phyloP scores from a whole-genome alignment of 2,329 filamentous ascomycete genomes.

The Capronia americana region DNA sequence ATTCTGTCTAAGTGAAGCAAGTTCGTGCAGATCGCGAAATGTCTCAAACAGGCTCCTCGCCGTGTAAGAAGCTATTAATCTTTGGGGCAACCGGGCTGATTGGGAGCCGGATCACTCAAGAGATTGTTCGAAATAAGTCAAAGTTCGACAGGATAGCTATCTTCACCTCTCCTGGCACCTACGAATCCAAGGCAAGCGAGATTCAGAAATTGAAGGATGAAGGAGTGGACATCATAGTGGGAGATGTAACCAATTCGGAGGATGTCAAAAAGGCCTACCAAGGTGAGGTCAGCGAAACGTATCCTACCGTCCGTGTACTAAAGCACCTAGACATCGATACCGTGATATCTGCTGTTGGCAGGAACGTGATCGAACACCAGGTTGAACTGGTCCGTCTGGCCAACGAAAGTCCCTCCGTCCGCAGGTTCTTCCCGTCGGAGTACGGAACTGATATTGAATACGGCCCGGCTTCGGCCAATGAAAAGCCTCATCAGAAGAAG shows the following conservation, averaged over 20 bases:
- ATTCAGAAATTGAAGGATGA: constrained; percentile 55
- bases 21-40: neutral
- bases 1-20: neutral
- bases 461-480: constrained; percentile 59
- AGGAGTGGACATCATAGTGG: constrained; percentile 62
- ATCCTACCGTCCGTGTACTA: neutral
- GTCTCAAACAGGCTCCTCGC: constrained; percentile 3
- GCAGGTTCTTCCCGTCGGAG: constrained; percentile 71
- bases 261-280: constrained; percentile 63
- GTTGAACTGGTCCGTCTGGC: constrained; percentile 67
- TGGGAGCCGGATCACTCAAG: constrained; percentile 57
- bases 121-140: constrained; percentile 52
- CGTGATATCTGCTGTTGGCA: constrained; percentile 68
- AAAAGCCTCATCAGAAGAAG: constrained; percentile 73
- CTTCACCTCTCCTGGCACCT: constrained; percentile 62
- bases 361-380: constrained; percentile 65
- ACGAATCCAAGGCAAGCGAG: constrained; percentile 55
- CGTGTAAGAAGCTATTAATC: constrained; percentile 50
- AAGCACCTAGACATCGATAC: constrained; percentile 60
- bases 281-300: constrained; percentile 42
- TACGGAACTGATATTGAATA: constrained; percentile 72
- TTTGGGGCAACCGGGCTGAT: constrained; percentile 62
- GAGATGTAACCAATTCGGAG: constrained; percentile 58
- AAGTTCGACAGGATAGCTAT: constrained; percentile 60
- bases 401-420: constrained; percentile 58